Evolutionary conservation across 768 basidiomycete genomes (phyloP).

Genomic region (Tephrocybe sp.): DNA sequence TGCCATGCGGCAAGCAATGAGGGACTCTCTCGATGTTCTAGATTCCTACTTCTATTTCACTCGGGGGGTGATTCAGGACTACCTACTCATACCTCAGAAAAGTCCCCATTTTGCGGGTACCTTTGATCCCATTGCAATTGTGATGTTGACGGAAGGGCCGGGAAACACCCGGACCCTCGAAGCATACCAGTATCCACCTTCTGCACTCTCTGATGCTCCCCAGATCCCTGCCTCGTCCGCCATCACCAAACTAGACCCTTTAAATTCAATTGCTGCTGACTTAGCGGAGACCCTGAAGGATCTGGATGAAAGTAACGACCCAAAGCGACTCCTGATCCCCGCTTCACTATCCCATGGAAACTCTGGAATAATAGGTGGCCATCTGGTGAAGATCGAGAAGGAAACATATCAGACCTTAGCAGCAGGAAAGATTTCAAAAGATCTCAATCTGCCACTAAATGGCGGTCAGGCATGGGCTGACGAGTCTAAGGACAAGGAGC

Average conservation of each 20-base stretch:
- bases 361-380: slow-evolving; percentile 40
- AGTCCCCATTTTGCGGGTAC: slow-evolving; percentile 69
- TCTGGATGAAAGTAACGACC: slow-evolving; percentile 37
- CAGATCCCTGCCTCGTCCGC: neutral
- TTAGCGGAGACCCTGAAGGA: slow-evolving; percentile 41
- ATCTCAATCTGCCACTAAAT: slow-evolving; percentile 35
- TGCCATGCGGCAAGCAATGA: slow-evolving; percentile 61
- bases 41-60: slow-evolving; percentile 61
- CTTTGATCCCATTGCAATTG: slow-evolving; percentile 68
- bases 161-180: slow-evolving; percentile 51
- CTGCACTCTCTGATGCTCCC: slow-evolving; percentile 26
- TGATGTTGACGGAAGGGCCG: slow-evolving; percentile 57
- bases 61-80: slow-evolving; percentile 69
- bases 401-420: slow-evolving; percentile 46
- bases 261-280: slow-evolving; percentile 34
- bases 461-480: slow-evolving; percentile 65
- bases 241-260: slow-evolving; percentile 9
- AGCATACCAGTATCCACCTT: slow-evolving; percentile 74
- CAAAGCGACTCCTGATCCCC: slow-evolving; percentile 35
- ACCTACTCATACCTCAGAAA: slow-evolving; percentile 67
- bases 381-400: slow-evolving; percentile 46
- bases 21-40: slow-evolving; percentile 50
- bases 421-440: slow-evolving; percentile 16
- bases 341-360: slow-evolving; percentile 34
- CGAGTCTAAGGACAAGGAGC: slow-evolving; percentile 44